These are phyloP conservation scores for Colletotrichum graminicola DNA, from an alignment of 2,329 filamentous ascomycete species.

Conservation along the genomic window DNA sequence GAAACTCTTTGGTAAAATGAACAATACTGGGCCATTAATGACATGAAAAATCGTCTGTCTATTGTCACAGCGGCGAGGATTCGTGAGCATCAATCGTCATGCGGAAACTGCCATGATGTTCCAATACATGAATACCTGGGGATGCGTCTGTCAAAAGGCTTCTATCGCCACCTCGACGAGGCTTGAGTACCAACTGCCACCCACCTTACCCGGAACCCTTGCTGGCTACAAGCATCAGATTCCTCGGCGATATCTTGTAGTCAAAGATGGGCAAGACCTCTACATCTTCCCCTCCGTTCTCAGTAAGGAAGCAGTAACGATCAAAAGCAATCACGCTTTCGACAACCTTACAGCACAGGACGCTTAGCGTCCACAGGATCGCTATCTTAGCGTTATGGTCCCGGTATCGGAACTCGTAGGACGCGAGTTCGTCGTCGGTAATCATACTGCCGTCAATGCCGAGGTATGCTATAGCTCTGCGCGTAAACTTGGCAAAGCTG, in stretches of 20 bases:
- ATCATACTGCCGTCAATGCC: slow-evolving; percentile 41
- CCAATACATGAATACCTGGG: neutral
- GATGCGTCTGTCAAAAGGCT: neutral
- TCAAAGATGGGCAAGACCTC: slow-evolving; percentile 44
- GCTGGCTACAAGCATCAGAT: slow-evolving; percentile 34
- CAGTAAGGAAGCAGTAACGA: slow-evolving; percentile 49
- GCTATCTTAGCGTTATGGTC: slow-evolving; percentile 46
- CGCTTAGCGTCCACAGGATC: slow-evolving; percentile 50
- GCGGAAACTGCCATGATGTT: neutral
- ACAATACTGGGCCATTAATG: too few relatives aligned
- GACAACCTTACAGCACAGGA: slow-evolving; percentile 50
- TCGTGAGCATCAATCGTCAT: too few relatives aligned
- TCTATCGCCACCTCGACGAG: neutral
- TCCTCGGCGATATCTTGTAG: slow-evolving; percentile 15
- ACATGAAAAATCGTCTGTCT: too few relatives aligned
- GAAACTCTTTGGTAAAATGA: too few relatives aligned
- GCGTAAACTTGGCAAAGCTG: slow-evolving; percentile 46
- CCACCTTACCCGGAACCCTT: neutral
- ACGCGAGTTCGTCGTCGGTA: slow-evolving; percentile 42
- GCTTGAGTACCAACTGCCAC: neutral
- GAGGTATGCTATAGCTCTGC: slow-evolving; percentile 46
- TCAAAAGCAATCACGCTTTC: slow-evolving; percentile 51
- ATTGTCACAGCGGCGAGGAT: neutral
- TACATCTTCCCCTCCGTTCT: slow-evolving; percentile 43
- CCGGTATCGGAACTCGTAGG: slow-evolving; percentile 46